phyloP scores from a whole-genome alignment of 306 rosid species.

The Vicia faba region DNA sequence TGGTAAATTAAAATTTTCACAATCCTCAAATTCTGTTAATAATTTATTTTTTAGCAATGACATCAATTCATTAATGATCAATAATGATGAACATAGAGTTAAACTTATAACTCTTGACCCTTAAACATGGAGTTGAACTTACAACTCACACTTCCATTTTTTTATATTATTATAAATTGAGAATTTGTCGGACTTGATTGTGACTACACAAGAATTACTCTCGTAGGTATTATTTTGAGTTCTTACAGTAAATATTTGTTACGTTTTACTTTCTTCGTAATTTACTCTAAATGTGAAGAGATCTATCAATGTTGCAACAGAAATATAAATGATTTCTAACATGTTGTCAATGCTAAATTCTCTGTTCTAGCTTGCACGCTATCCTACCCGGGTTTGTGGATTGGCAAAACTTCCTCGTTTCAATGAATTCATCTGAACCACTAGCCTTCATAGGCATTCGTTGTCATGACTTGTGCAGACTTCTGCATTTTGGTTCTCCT shows the following conservation, averaged over 20 bases:
- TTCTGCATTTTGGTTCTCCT: slow-evolving; percentile 81
- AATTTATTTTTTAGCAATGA: background rate
- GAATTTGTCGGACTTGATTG: background rate
- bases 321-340: background rate
- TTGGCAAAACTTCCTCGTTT: slow-evolving; percentile 71
- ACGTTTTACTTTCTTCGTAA: background rate
- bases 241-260: background rate
- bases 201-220: background rate
- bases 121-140: background rate
- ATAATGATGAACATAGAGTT: background rate
- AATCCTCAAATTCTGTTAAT: background rate
- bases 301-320: background rate
- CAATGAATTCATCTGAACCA: slow-evolving; percentile 49
- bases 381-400: slow-evolving; percentile 66
- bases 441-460: slow-evolving; percentile 59
- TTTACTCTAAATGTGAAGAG: background rate
- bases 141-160: slow-evolving; percentile 6
- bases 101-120: background rate
- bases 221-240: background rate
- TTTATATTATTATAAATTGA: background rate
- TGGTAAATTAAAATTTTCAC: background rate
- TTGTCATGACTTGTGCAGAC: slow-evolving; percentile 83
- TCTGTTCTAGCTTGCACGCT: slow-evolving; percentile 58
- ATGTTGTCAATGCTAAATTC: slow-evolving; percentile 34
- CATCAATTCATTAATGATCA: slow-evolving; percentile 2